These are phyloP conservation scores for Mycogone perniciosa DNA, from an alignment of 2,329 filamentous ascomycete genomes.

Conservation along the genomic window DNA sequence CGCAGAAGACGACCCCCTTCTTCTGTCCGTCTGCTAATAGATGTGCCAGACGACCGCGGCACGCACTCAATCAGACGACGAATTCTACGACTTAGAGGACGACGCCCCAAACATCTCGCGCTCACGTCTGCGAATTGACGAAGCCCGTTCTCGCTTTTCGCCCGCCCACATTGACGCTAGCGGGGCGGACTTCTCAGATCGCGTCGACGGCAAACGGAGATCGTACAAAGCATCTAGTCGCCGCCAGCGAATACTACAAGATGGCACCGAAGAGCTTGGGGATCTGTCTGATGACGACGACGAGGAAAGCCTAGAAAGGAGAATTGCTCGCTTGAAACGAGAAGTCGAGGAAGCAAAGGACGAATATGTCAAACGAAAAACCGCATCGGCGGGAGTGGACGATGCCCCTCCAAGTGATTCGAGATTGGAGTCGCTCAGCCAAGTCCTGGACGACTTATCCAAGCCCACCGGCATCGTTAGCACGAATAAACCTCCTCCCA, in stretches of 20 bases:
- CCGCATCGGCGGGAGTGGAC: slow-evolving; percentile 38
- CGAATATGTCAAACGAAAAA: slow-evolving; percentile 51
- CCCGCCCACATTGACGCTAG: slow-evolving; percentile 68
- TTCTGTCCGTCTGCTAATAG: slow-evolving; percentile 18
- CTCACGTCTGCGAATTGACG: slow-evolving; percentile 66
- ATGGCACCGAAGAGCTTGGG: slow-evolving; percentile 61
- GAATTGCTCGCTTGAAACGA: slow-evolving; percentile 72
- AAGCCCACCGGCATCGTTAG: slow-evolving; percentile 20
- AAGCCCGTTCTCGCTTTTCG: slow-evolving; percentile 75
- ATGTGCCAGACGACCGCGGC: slow-evolving; percentile 45
- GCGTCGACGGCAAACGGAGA: slow-evolving; percentile 73
- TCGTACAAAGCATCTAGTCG: slow-evolving; percentile 73
- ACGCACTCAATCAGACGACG: slow-evolving; percentile 55
- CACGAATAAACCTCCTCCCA: slow-evolving; percentile 10
- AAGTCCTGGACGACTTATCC: slow-evolving; percentile 61
- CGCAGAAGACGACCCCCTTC: slow-evolving; percentile 23
- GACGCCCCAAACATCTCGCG: slow-evolving; percentile 65
- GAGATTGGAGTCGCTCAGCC: slow-evolving; percentile 59
- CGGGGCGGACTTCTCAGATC: slow-evolving; percentile 83
- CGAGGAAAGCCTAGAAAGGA: slow-evolving; percentile 69
- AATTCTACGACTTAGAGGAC: slow-evolving; percentile 56
- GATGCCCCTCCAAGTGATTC: slow-evolving; percentile 35
- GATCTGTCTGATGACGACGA: slow-evolving; percentile 72
- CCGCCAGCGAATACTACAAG: slow-evolving; percentile 54
- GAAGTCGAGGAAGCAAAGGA: slow-evolving; percentile 72